Conservation (phyloP, 139 green algal genomes). For the Spirogloea muscicola region DNA sequence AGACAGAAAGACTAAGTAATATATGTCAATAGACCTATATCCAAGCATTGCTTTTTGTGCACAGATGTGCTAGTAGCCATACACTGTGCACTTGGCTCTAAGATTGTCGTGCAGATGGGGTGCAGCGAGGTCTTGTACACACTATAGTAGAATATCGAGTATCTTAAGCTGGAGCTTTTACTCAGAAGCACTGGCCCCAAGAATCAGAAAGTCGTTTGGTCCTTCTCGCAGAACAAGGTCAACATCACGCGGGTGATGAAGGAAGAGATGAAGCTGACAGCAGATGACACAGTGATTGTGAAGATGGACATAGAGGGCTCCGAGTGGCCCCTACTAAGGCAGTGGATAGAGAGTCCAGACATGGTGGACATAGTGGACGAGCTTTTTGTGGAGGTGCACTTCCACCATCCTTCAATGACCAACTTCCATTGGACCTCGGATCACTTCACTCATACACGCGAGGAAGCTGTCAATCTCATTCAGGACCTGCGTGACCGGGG, state of each 20-base stretch:
- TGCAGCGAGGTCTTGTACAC: no score
- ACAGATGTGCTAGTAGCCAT: no score
- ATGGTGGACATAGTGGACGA: conserved; percentile 28
- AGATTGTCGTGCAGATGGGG: no score
- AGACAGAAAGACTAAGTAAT: no score
- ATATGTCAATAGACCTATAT: no score
- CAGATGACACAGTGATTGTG: conserved; percentile 36
- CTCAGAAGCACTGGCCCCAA: no score
- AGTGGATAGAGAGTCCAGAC: conserved; percentile 1
- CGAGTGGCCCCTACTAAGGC: conserved; percentile 18
- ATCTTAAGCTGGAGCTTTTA: no score
- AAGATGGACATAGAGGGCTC: conserved; percentile 39
- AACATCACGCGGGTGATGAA: conserved; percentile 31
- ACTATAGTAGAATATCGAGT: no score
- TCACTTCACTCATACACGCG: not conserved
- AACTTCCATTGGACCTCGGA: not conserved
- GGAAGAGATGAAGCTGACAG: conserved; percentile 24
- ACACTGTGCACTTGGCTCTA: no score
- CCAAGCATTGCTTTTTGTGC: no score
- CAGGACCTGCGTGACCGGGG: not conserved
- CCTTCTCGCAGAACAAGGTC: not conserved
- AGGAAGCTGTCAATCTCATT: conserved; percentile 10
- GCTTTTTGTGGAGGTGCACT: conserved; percentile 39
- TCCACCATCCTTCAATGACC: conserved; percentile 19
- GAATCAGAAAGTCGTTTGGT: no score